These are phyloP conservation scores for Glaciozyma martinii DNA, from an alignment of 768 basidiomycete genomes.

Conservation along the genomic window DNA sequence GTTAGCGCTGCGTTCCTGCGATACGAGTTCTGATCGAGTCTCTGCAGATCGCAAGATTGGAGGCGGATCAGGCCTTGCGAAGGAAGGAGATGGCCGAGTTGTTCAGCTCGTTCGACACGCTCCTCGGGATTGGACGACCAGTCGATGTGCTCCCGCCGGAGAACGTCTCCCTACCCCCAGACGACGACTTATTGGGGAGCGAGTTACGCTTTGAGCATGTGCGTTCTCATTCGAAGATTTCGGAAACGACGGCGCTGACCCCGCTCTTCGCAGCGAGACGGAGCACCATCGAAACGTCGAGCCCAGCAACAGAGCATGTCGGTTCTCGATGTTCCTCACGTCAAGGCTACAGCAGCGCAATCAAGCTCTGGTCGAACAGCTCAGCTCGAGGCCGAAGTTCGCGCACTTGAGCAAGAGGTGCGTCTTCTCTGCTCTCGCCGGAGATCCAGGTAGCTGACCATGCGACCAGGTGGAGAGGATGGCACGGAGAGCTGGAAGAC, in stretches of 20 bases:
- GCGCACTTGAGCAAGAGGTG: conserved; percentile 16
- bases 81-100: not conserved
- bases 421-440: not conserved
- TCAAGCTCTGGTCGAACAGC: conserved; percentile 1
- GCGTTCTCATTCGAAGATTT: not conserved
- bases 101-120: conserved; percentile 9
- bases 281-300: not conserved
- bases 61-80: conserved; percentile 3
- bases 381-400: conserved; percentile 18
- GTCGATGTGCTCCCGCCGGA: not conserved
- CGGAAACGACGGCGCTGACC: not conserved
- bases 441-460: too few species aligned
- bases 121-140: not conserved
- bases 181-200: not conserved
- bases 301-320: not conserved
- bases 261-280: not conserved
- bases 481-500: too few species aligned
- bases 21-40: not conserved
- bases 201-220: not conserved
- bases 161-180: not conserved
- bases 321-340: conserved; percentile 2
- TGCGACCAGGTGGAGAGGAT: too few species aligned
- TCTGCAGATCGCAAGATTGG: conserved; percentile 4
- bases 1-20: not conserved
- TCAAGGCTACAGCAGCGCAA: not conserved